Percentiles rank a stretch among this genome's conserved stretches.
Evolutionary conservation across 2,329 filamentous ascomycete genomes (phyloP).

Genomic region (Claviceps arundinis): DNA sequence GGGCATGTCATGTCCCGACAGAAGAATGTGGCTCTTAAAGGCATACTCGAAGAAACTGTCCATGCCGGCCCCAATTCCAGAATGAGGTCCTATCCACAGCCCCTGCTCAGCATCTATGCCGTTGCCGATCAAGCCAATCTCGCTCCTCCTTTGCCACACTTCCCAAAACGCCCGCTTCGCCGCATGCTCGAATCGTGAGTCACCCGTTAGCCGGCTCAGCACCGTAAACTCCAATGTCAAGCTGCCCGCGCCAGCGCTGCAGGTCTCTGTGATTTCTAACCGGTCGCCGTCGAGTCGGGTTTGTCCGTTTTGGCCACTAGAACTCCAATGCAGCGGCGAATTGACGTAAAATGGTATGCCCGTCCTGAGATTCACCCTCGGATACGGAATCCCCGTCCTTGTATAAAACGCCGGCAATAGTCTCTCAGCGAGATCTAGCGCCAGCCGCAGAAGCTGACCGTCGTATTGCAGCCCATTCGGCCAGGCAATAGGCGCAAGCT

Average conservation of each 20-base stretch:
- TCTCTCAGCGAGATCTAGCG: slow-evolving; percentile 69
- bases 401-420: slow-evolving; percentile 88
- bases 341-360: slow-evolving; percentile 89
- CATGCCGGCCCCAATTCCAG: slow-evolving; percentile 91
- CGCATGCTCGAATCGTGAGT: slow-evolving; percentile 74
- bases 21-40: slow-evolving; percentile 80
- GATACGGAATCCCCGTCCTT: slow-evolving; percentile 82
- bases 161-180: slow-evolving; percentile 94
- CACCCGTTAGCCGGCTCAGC: slow-evolving; percentile 74
- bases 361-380: slow-evolving; percentile 78
- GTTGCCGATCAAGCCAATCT: slow-evolving; percentile 76
- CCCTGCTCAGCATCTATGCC: slow-evolving; percentile 88
- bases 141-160: slow-evolving; percentile 80
- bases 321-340: slow-evolving; percentile 57
- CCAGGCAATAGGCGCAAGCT: slow-evolving; percentile 52
- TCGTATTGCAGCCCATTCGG: slow-evolving; percentile 69
- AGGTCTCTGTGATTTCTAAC: slow-evolving; percentile 82
- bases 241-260: slow-evolving; percentile 91
- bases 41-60: slow-evolving; percentile 99
- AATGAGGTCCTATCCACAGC: slow-evolving; percentile 74
- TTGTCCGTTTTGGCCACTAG: slow-evolving; percentile 17
- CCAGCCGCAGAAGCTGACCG: slow-evolving; percentile 80
- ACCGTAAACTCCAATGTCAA: slow-evolving; percentile 88
- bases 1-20: slow-evolving; percentile 58
- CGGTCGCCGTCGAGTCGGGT: slow-evolving; percentile 24